Evolutionary conservation across 2,329 filamentous ascomycete species (phyloP).

Genomic region (Coniella vitis): DNA sequence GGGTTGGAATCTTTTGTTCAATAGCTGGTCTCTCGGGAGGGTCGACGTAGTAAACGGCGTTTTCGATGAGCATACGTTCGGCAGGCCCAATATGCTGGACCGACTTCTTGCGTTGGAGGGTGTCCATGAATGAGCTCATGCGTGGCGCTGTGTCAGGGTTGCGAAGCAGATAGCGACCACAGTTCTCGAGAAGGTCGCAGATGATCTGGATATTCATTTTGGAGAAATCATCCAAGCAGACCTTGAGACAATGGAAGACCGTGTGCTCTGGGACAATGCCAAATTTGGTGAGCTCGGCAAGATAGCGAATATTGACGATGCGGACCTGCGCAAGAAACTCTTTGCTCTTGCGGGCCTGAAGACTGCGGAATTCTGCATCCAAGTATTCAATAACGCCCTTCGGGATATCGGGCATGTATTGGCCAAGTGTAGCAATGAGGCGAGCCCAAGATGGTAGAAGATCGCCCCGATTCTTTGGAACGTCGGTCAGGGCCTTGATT

Average conservation of each 20-base stretch:
- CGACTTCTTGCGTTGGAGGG: conserved; percentile 88
- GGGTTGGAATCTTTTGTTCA: conserved; percentile 91
- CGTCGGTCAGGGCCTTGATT: conserved; percentile 86
- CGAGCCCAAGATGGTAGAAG: conserved; percentile 87
- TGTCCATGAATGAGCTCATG: conserved; percentile 92
- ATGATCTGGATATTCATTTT: conserved; percentile 99
- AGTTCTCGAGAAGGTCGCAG: conserved; percentile 91
- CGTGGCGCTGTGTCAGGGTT: conserved; percentile 88
- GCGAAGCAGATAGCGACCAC: conserved; percentile 85
- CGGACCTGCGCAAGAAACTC: conserved; percentile 94
- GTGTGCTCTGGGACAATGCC: conserved; percentile 97
- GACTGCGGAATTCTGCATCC: conserved; percentile 91
- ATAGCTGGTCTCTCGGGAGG: conserved; percentile 90
- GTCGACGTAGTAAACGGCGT: conserved; percentile 96
- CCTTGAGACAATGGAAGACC: conserved; percentile 97
- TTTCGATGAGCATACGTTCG: conserved; percentile 97
- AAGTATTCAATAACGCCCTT: conserved; percentile 87
- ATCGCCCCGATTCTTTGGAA: conserved; percentile 89
- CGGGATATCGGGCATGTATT: conserved; percentile 90
- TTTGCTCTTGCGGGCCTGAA: conserved; percentile 95
- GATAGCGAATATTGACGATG: conserved; percentile 91
- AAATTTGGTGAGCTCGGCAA: conserved; percentile 96
- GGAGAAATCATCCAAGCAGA: conserved; percentile 95
- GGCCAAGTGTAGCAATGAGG: conserved; percentile 84
- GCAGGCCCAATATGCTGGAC: conserved; percentile 93